Percentiles rank a stretch among this genome's conserved stretches.
phyloP scores from a whole-genome alignment of 1,284 basidiomycete species.

The Melampsora larici-populina region DNA sequence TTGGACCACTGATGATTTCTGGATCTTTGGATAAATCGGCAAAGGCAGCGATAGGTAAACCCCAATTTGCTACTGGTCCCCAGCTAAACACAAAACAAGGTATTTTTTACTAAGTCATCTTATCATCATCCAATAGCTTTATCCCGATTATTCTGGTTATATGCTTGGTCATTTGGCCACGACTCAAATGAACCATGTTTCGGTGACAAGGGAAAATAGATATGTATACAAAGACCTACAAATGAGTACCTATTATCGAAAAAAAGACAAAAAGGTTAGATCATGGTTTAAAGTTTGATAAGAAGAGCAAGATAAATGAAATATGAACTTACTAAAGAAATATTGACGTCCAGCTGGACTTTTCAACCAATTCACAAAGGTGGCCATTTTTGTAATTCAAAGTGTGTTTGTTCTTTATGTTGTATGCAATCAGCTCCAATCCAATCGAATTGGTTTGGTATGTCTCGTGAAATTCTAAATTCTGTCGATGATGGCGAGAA shows the following conservation, averaged over 20 bases:
- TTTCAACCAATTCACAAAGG: constrained; percentile 43
- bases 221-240: constrained; percentile 80
- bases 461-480: too few relatives aligned
- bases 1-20: constrained; percentile 88
- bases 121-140: too few relatives aligned
- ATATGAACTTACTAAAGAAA: constrained; percentile 74
- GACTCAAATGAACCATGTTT: not conserved
- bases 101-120: constrained; percentile 47
- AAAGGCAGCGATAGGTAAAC: constrained; percentile 84
- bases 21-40: constrained; percentile 81
- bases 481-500: too few relatives aligned
- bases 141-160: too few relatives aligned
- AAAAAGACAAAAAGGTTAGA: constrained; percentile 30
- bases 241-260: constrained; percentile 72
- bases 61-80: constrained; percentile 87
- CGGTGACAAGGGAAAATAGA: not conserved
- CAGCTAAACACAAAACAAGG: constrained; percentile 11
- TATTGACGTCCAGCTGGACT: constrained; percentile 85
- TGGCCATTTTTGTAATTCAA: not conserved
- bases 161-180: not conserved
- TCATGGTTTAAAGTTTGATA: not conserved
- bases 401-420: too few relatives aligned
- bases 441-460: too few relatives aligned
- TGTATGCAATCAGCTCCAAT: too few relatives aligned
- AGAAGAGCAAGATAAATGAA: not conserved